Evolutionary conservation across 2,329 filamentous ascomycete species (phyloP), one percentile per base, ranked within the genome.

Genomic region (Aureobasidium leucospermi): DNA sequence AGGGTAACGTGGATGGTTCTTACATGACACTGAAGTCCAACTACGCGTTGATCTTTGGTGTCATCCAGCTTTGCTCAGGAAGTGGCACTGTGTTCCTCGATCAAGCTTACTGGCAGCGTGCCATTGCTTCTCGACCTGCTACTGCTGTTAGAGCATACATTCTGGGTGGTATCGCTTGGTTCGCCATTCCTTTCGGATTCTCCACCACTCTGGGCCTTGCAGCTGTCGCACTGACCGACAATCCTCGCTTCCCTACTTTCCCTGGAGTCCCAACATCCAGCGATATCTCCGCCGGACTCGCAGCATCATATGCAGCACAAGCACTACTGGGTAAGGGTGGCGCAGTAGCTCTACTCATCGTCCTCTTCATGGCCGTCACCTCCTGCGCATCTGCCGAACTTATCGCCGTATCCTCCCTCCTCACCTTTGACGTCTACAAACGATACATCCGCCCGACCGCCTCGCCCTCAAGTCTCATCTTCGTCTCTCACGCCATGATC

Each of bases 111-210:
- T 79, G 74, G 74, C 76, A 79, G 62, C 68, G 75, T 52, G 77
- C 76, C 4, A 75, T 77, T 39, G 74, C 74, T 1, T 70, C 68
- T 13, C 63, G 70, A 8, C 73, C 74, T 2, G 67, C 69, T 9
- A 71, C 70, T 15, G 71, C 70, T n/a, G 72, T 77, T 0, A 67
- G 66, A 55, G 75, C 67, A 10, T 71, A 71, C 45, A 66, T 70
- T 31, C 68, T 79, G 3, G 76, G 75, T 16, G 76, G 76, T 0
- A 65, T 80, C 6, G 76, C 75, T 3, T 79, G 76, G 73, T 78
- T 78, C 61, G 77, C 75, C 4, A 77, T 80, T 16, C 77, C 77
- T 0, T 79, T 77, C 51, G 72, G 73, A 2, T 74, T 77, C 63
- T 73, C 75, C 1, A 78, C 78, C 1, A 77, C 76, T 1, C 67